Evolutionary conservation across 2,329 filamentous ascomycete species (phyloP), one percentile per base, ranked within the genome.

Genomic region (Microdochium trichocladiopsis): DNA sequence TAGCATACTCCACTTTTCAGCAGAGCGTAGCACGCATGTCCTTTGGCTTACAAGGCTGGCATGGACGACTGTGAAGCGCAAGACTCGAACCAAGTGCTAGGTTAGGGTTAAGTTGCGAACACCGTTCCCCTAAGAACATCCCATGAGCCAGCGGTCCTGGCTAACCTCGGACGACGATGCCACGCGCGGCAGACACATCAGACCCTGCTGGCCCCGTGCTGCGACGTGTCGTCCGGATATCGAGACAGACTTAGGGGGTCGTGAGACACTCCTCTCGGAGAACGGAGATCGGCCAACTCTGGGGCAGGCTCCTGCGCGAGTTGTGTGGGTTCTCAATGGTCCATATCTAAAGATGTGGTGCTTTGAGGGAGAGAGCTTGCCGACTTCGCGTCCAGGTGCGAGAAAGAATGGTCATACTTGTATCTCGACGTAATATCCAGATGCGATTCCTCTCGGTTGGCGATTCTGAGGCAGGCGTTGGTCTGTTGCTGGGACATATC

Each of bases 91-190:
- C 88, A 87, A 83, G 75, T 70, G 67, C 74, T 71, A 75, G 75
- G 80, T 88, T 96, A 96, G 92, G 92, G 92, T 95, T 96, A 95
- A 92, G 88, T 92, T 92, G 88, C 90, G 84, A 86, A 72, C 75
- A 72, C 75, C 76, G 76, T 82, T 86, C 81, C 78, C 80, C 58
- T 47, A 54, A 55, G 53, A 50, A 56, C 54, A 54, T 55, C 63
- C 50, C 57, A 49, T 72, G 72, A 73, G 69, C 66, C 66, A 64
- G 66, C 63, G 69, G 68, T 71, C 72, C 68, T 70, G 67, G 65
- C 67, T 66, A 64, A 61, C 62, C 64, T 63, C 63, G 58, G 64
- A 70, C 67, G 63, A 68, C 66, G 58, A 66, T 70, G 41, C 75
- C 73, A 62, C 61, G 61, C 76, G 72, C 76, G 62, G 75, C 76